Evolutionary conservation across 768 basidiomycete species (phyloP), one percentile per base, ranked within the genome.

Genomic region (Austroboletus eburneus): DNA sequence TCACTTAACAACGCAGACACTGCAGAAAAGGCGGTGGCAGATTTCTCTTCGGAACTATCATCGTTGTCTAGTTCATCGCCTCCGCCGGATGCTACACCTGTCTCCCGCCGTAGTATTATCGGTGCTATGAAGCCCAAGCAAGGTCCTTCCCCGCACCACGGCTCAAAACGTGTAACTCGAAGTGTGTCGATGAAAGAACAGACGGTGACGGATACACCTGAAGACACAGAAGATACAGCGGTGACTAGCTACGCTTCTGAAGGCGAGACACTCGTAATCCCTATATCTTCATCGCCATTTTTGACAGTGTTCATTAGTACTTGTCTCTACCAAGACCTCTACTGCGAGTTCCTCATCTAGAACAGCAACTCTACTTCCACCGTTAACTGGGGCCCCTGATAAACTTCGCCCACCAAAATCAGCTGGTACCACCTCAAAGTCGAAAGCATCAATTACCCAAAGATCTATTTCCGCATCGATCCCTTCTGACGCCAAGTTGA

Each of bases 111-210:
- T 34, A 30, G 12, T 13, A 18, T 50, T 8, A 17, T 52, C 9
- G 42, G 45, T 2, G 39, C 47, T 23, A 51, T 57, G 56, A 63
- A 50, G 5, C 53, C 39, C n/a, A 61, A 43, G 32, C 50, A 41
- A 45, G 53, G 45, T 24, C 48, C 55, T 25, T 53, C 49, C 1
- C n/a, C 16, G 18, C 47, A 43, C 12, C 43, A 40, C 9, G 50
- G 43, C 14, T n/a, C 49, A 20, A 57, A 46, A 32, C 65, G 61
- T 6, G 24, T 66, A 12, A 65, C 64, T 12, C 51, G 64, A 23
- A 65, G 64, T 25, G 46, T 55, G 9, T 67, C 63, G 14, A 38
- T 67, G 53, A 67, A 52, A 39, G 52, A 57, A 24, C 46, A 54
- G 39, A 46, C 42, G 8, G 37, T 45, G 21, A 52, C 48, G 33